Evolutionary conservation across 2,329 filamentous ascomycete genomes (phyloP), one percentile per base, ranked within the genome.

Genomic region (Colletotrichum graminicola): DNA sequence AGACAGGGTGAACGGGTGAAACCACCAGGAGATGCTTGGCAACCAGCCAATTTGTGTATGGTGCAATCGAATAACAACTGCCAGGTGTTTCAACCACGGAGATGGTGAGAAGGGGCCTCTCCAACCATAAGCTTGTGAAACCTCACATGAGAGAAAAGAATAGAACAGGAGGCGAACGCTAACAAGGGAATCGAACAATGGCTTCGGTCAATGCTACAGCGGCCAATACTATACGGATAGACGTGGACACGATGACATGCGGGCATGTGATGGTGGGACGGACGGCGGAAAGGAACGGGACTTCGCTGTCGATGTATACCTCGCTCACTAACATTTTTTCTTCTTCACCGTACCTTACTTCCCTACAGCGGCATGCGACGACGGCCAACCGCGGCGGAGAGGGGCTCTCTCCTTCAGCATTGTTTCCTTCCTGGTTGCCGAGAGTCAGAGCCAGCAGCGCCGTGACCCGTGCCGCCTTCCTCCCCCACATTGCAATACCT

Each of bases 241-340:
- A 43, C 18, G 21, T 21, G 41, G 18, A 16, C 41, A 47, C 41
- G 21, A 47, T 39, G 39, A 21, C 8, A 52, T 36, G n/a, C 29
- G 39, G 11, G 39, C 43, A 72, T 61, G 65, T 56, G 62, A 57
- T 41, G 66, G 60, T 34, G 36, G n/a, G 67, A 72, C 60, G 62
- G 29, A 39, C 52, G 66, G 66, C 60, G 51, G 65, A 72, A 69
- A 41, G 69, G 69, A 72, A 62, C 60, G 60, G 60, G 52, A 16
- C 43, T n/a, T 43, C 16, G 36, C 54, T 18, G 39, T 34, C 12
- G 29, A 54, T 49, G 60, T 23, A 47, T 62, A 62, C 60, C 49
- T 71, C 61, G 10, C 29, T 34, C 69, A 72, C 69, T 72, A 72
- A 54, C 69, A 72, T 55, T 67, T 34, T 34, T 26, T 26, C 32